phyloP scores from a whole-genome alignment of 176 grass and related monocot species.

The Alloteropsis semialata region DNA sequence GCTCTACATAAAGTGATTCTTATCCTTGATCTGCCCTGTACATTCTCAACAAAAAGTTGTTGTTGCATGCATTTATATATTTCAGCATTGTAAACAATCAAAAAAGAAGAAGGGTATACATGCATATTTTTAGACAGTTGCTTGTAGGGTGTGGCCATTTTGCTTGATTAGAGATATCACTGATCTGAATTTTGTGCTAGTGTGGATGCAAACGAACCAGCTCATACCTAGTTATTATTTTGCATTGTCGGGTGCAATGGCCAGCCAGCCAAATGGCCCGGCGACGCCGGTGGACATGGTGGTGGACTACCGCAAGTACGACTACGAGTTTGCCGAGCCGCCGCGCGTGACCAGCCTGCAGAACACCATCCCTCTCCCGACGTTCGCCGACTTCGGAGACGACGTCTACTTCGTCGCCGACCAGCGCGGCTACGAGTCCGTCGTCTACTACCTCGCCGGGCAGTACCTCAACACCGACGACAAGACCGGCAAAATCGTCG shows the following conservation, averaged over 20 bases:
- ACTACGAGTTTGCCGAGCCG: slow-evolving; percentile 65
- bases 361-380: slow-evolving; percentile 46
- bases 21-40: too few species aligned
- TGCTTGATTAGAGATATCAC: too few species aligned
- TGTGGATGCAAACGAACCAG: too few species aligned
- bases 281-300: slow-evolving; percentile 49
- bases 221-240: too few species aligned
- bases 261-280: slow-evolving; percentile 8
- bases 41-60: too few species aligned
- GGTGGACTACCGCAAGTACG: slow-evolving; percentile 55
- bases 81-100: too few species aligned
- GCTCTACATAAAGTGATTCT: neutral
- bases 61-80: too few species aligned
- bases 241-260: too few species aligned
- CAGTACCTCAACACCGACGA: slow-evolving; percentile 41
- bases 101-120: too few species aligned
- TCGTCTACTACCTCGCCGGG: slow-evolving; percentile 43
- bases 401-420: slow-evolving; percentile 60
- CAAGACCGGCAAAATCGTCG: slow-evolving; percentile 20
- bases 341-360: slow-evolving; percentile 63
- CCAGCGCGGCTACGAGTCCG: slow-evolving; percentile 45
- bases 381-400: slow-evolving; percentile 44
- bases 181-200: too few species aligned
- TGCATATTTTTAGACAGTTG: too few species aligned
- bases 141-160: too few species aligned